These are phyloP conservation scores for Teratosphaeria epicoccoides DNA, from an alignment of 2,329 filamentous ascomycete genomes.

Conservation along the genomic window DNA sequence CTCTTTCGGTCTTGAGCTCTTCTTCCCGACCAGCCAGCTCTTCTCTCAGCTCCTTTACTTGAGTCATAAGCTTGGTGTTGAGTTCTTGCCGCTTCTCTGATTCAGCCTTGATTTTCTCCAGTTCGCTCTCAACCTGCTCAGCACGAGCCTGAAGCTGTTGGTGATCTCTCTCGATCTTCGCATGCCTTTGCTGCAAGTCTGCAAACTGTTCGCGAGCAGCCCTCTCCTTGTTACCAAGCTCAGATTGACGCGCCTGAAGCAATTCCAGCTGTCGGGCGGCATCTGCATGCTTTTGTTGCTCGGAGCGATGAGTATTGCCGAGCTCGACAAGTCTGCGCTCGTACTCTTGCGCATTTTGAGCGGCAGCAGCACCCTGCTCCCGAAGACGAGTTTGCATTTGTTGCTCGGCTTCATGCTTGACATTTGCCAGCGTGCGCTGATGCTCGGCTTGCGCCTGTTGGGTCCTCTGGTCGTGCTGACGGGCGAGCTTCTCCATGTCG, in stretches of 20 bases:
- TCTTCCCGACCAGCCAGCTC: slow-evolving; percentile 21
- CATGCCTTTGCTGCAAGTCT: slow-evolving; percentile 13
- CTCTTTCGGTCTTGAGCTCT: slow-evolving; percentile 23
- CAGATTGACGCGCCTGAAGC: slow-evolving; percentile 16
- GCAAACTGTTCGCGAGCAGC: slow-evolving; percentile 15
- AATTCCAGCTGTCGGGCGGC: slow-evolving; percentile 26
- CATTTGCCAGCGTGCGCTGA: slow-evolving; percentile 17
- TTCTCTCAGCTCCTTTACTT: slow-evolving; percentile 17
- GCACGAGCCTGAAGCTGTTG: slow-evolving; percentile 6
- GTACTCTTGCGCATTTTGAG: slow-evolving; percentile 20
- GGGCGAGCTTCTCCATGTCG: slow-evolving; percentile 34
- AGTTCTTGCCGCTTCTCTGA: slow-evolving; percentile 35
- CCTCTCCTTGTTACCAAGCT: slow-evolving; percentile 17
- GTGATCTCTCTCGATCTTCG: slow-evolving; percentile 7
- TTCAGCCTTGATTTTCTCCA: slow-evolving; percentile 13
- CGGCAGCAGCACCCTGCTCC: slow-evolving; percentile 16
- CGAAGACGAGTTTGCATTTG: slow-evolving; percentile 16
- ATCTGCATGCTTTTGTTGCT: slow-evolving; percentile 19
- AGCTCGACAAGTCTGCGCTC: slow-evolving; percentile 21
- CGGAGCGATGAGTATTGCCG: slow-evolving; percentile 20
- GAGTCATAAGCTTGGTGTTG: slow-evolving; percentile 12
- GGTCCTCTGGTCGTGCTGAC: slow-evolving; percentile 32
- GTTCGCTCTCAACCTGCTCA: slow-evolving; percentile 12
- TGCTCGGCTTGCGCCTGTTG: slow-evolving; percentile 26
- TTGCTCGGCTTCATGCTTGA: slow-evolving; percentile 18